Evolutionary conservation across 805 yeast species (phyloP).

Genomic region (Metschnikowia amazonensis): DNA sequence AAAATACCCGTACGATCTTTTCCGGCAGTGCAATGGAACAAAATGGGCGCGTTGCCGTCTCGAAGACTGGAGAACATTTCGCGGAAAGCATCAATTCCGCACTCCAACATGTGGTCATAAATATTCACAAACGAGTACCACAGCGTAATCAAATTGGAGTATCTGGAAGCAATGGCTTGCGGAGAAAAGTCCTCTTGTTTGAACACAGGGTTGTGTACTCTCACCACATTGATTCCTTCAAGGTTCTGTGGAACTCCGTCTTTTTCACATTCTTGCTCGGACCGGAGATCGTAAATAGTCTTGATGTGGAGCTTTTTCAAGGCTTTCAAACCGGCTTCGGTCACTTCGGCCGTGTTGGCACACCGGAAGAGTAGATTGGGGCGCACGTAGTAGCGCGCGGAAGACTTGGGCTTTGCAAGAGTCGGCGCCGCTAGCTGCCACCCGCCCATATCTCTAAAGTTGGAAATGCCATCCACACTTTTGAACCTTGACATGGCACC

Average conservation of each 20-base stretch:
- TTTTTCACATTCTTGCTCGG: slow-evolving; percentile 49
- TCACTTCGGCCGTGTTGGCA: slow-evolving; percentile 55
- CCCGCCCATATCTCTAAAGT: slow-evolving; percentile 82
- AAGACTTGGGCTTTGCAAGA: slow-evolving; percentile 1
- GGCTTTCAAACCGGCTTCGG: slow-evolving; percentile 44
- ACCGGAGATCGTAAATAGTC: slow-evolving; percentile 65
- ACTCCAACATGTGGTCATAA: slow-evolving; percentile 53
- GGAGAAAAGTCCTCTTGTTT: slow-evolving; percentile 57
- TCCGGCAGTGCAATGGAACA: slow-evolving; percentile 82
- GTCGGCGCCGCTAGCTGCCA: slow-evolving; percentile 44
- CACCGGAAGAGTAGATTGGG: slow-evolving; percentile 57
- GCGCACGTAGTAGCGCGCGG: slow-evolving; percentile 39
- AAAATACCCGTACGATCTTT: slow-evolving; percentile 81
- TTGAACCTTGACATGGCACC: slow-evolving; percentile 55
- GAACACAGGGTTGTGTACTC: slow-evolving; percentile 59
- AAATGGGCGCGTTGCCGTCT: slow-evolving; percentile 43
- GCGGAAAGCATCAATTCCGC: slow-evolving; percentile 47
- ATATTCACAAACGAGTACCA: slow-evolving; percentile 62
- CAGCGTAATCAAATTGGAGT: slow-evolving; percentile 51
- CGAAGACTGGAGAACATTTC: slow-evolving; percentile 52
- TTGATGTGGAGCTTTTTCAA: slow-evolving; percentile 45
- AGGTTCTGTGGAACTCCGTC: slow-evolving; percentile 40
- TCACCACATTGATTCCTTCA: slow-evolving; percentile 41
- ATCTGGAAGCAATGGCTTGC: slow-evolving; percentile 53
- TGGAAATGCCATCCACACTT: slow-evolving; percentile 59